phyloP scores from a whole-genome alignment of 2,329 filamentous ascomycete species.

The Acrocalymma vagum region DNA sequence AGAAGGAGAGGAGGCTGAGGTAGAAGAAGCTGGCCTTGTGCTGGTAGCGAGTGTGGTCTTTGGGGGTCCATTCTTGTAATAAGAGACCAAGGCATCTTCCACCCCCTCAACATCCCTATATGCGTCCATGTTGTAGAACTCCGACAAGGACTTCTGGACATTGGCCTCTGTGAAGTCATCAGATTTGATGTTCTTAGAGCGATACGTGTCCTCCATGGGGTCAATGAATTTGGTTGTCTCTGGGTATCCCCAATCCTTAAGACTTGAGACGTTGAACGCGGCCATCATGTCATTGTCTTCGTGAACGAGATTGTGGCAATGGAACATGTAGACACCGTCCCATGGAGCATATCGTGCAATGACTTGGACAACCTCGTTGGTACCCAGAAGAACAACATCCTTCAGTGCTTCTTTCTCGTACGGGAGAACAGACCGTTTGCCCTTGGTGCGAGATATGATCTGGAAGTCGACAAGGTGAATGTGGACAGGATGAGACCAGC shows the following conservation, averaged over 20 bases:
- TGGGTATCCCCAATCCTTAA: slow-evolving; percentile 41
- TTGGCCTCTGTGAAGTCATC: slow-evolving; percentile 27
- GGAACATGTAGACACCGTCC: slow-evolving; percentile 62
- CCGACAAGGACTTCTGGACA: slow-evolving; percentile 31
- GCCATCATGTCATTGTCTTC: slow-evolving; percentile 58
- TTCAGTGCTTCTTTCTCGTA: slow-evolving; percentile 66
- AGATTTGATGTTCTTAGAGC: slow-evolving; percentile 28
- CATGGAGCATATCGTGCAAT: slow-evolving; percentile 43
- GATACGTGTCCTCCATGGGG: slow-evolving; percentile 40
- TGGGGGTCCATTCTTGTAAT: slow-evolving; percentile 29
- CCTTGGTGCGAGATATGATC: slow-evolving; percentile 59
- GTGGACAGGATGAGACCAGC: slow-evolving; percentile 64
- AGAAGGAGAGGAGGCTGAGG: not conserved
- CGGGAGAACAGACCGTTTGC: slow-evolving; percentile 52
- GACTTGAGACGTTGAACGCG: slow-evolving; percentile 52
- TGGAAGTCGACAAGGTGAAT: slow-evolving; percentile 69
- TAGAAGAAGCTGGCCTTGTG: not conserved
- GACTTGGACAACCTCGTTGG: slow-evolving; percentile 52
- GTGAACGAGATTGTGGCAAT: slow-evolving; percentile 57
- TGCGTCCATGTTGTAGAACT: slow-evolving; percentile 38
- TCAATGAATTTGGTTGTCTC: slow-evolving; percentile 45
- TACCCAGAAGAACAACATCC: slow-evolving; percentile 65
- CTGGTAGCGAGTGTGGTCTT: slow-evolving; percentile 26
- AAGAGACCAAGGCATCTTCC: slow-evolving; percentile 35
- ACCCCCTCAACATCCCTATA: slow-evolving; percentile 34